phyloP scores from a whole-genome alignment of 495 filamentous ascomycete species.

The Physcia stellaris region DNA sequence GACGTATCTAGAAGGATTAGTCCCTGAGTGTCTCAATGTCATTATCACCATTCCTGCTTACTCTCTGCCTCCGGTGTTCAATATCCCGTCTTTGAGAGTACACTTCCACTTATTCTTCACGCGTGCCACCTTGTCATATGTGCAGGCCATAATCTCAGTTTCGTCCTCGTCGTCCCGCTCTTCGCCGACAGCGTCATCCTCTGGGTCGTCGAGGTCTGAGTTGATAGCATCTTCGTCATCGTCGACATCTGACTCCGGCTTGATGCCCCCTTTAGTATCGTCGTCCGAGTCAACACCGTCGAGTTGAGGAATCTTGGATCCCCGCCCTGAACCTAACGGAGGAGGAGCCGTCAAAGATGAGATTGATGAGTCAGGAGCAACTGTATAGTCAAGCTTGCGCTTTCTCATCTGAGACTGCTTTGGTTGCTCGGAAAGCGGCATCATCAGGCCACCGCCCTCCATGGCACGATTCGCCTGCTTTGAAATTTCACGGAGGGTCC shows the following conservation, averaged over 20 bases:
- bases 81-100: slow-evolving; percentile 87
- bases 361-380: slow-evolving; percentile 8
- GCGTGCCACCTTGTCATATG: slow-evolving; percentile 97
- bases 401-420: slow-evolving; percentile 12
- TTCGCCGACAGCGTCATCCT: slow-evolving; percentile 65
- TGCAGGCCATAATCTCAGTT: slow-evolving; percentile 88
- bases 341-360: slow-evolving; percentile 1
- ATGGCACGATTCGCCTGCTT: slow-evolving; percentile 51
- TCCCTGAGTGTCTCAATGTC: neutral
- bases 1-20: slow-evolving; percentile 51
- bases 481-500: slow-evolving; percentile 48
- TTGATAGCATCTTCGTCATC: slow-evolving; percentile 94
- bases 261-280: slow-evolving; percentile 42
- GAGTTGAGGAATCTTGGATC: slow-evolving; percentile 28
- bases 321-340: neutral
- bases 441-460: slow-evolving; percentile 72
- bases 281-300: slow-evolving; percentile 48
- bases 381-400: slow-evolving; percentile 15
- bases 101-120: slow-evolving; percentile 99
- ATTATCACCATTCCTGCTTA: slow-evolving; percentile 30
- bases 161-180: slow-evolving; percentile 66
- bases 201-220: slow-evolving; percentile 90
- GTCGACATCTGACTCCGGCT: slow-evolving; percentile 34
- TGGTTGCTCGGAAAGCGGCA: slow-evolving; percentile 39
- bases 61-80: slow-evolving; percentile 83